These are phyloP conservation scores for Pistacia integerrima DNA, from an alignment of 345 rosid genomes.

Conservation along the genomic window DNA sequence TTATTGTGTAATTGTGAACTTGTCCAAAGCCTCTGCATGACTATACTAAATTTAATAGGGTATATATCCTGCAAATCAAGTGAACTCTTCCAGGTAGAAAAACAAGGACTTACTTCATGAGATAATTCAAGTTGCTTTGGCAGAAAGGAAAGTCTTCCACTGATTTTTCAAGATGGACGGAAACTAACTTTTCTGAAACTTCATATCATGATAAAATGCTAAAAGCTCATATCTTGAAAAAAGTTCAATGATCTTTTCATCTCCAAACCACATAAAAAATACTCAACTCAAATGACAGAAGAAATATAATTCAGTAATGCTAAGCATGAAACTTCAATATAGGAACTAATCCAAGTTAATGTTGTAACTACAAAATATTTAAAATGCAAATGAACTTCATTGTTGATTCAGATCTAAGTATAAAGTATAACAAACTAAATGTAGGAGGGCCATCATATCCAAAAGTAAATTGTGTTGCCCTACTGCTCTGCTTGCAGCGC, in stretches of 20 bases:
- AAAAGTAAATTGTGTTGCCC: slow-evolving; percentile 1
- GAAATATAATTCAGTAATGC: background rate
- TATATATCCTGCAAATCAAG: background rate
- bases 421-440: background rate
- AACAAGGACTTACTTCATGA: background rate
- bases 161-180: too few species aligned
- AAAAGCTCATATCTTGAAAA: background rate
- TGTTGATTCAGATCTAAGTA: too few species aligned
- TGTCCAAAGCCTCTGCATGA: background rate
- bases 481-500: background rate
- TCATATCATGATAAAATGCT: background rate
- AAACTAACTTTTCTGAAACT: background rate
- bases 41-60: background rate
- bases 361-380: background rate
- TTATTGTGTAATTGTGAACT: background rate
- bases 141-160: too few species aligned
- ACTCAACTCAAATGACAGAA: background rate
- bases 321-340: background rate
- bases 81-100: background rate
- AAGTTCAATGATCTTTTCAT: too few species aligned
- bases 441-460: background rate
- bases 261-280: too few species aligned
- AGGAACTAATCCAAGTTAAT: background rate
- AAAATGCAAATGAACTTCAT: background rate
- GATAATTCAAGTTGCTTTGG: too few species aligned